phyloP scores from a whole-genome alignment of 2,329 filamentous ascomycete genomes.

The Neonectria hederae region DNA sequence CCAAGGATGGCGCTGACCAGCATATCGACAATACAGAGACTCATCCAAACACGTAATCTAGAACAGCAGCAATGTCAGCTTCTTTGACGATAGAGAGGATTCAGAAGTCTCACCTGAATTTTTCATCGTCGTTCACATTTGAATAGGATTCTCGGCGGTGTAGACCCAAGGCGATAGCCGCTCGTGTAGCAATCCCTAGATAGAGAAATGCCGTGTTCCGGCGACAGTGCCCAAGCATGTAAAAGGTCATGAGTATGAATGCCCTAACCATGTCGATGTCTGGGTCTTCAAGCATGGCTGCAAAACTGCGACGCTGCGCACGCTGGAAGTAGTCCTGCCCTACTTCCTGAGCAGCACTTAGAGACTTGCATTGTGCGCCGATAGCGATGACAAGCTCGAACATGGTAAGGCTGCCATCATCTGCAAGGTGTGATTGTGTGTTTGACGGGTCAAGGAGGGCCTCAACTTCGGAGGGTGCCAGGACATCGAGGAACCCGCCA shows the following conservation, averaged over 20 bases:
- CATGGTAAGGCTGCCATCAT: constrained; percentile 12
- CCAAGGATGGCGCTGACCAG: constrained; percentile 51
- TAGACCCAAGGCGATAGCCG: constrained; percentile 65
- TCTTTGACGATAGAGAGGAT: background rate
- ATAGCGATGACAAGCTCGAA: constrained; percentile 38
- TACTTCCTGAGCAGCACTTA: constrained; percentile 20
- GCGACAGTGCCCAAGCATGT: constrained; percentile 69
- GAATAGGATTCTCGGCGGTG: constrained; percentile 50
- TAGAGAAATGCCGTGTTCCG: constrained; percentile 75
- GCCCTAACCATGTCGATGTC: constrained; percentile 39
- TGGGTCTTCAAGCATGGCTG: constrained; percentile 39
- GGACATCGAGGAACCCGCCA: constrained; percentile 47
- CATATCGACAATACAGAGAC: constrained; percentile 51
- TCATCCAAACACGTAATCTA: constrained; percentile 51
- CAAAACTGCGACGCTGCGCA: constrained; percentile 45
- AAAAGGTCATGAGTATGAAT: constrained; percentile 71
- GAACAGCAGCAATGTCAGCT: constrained; percentile 13
- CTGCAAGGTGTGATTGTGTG: constrained; percentile 1
- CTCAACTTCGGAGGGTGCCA: constrained; percentile 44
- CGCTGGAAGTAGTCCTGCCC: constrained; percentile 55
- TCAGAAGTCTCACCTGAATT: constrained; percentile 28
- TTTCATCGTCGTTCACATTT: constrained; percentile 23
- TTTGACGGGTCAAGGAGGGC: constrained; percentile 29
- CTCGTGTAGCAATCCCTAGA: constrained; percentile 65
- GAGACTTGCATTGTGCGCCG: constrained; percentile 39